Evolutionary conservation across 2,329 filamentous ascomycete genomes (phyloP).

Genomic region (Colletotrichum godetiae): DNA sequence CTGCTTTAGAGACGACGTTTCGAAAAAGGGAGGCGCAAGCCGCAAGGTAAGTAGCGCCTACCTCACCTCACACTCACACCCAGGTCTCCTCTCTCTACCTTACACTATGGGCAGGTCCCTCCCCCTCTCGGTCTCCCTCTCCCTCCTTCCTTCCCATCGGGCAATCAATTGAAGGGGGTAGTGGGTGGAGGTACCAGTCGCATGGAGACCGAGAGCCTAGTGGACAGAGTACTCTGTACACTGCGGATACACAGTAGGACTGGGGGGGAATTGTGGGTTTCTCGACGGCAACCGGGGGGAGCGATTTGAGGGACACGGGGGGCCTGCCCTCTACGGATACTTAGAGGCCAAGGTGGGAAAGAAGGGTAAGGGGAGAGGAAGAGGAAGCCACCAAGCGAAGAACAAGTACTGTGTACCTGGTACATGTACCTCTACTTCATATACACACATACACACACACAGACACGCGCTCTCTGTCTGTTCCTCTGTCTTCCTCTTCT

Average conservation of each 20-base stretch:
- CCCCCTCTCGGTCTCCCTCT: not conserved
- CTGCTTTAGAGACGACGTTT: conserved; percentile 19
- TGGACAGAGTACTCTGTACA: not conserved
- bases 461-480: not conserved
- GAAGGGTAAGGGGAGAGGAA: not conserved
- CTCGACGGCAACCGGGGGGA: conserved; percentile 2
- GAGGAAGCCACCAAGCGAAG: not conserved
- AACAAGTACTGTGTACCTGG: conserved; percentile 10
- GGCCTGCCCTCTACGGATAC: too few species aligned
- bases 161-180: conserved; percentile 20
- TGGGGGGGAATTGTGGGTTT: not conserved
- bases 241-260: not conserved
- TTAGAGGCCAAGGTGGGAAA: not conserved
- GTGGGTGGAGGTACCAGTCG: conserved; percentile 20
- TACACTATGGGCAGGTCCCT: too few species aligned
- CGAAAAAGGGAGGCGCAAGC: conserved; percentile 26
- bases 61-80: not conserved
- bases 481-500: not conserved
- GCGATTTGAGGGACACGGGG: not conserved
- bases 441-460: not conserved
- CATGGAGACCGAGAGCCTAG: not conserved
- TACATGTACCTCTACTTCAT: not conserved
- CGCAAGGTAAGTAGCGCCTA: conserved; percentile 6
- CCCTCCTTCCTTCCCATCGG: not conserved
- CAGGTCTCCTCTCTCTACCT: not conserved